These are phyloP conservation scores for Sugiyamaella marilandica DNA, from an alignment of 805 yeast genomes.

Conservation along the genomic window DNA sequence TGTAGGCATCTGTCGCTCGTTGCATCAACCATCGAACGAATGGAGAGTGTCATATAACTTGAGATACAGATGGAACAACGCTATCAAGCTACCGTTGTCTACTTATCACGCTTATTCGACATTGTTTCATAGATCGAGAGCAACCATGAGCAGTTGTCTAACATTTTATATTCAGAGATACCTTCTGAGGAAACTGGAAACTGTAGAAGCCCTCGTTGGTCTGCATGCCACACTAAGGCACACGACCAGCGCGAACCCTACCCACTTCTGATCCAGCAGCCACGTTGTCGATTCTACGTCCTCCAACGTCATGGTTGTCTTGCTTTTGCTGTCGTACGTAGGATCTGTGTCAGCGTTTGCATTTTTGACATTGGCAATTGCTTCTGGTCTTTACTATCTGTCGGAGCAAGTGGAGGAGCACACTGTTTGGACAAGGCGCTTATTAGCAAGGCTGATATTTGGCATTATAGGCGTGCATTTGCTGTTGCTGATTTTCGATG, in stretches of 20 bases:
- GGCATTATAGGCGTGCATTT: conserved; percentile 51
- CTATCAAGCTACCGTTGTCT: too few species aligned
- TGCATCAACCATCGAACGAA: too few species aligned
- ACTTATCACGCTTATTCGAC: too few species aligned
- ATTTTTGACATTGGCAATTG: conserved; percentile 48
- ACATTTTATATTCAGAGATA: too few species aligned
- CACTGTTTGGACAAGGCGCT: conserved; percentile 72
- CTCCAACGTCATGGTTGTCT: conserved; percentile 28
- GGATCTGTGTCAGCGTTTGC: conserved; percentile 62
- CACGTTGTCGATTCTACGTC: background rate
- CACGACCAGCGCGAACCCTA: background rate
- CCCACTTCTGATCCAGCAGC: background rate
- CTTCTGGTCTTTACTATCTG: conserved; percentile 86
- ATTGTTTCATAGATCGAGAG: too few species aligned
- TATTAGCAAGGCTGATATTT: conserved; percentile 60
- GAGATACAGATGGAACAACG: too few species aligned
- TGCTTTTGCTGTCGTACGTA: conserved; percentile 52
- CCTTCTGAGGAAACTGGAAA: too few species aligned
- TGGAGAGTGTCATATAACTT: too few species aligned
- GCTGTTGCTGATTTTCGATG: conserved; percentile 65
- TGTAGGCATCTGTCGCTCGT: too few species aligned
- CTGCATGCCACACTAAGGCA: background rate
- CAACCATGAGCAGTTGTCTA: too few species aligned
- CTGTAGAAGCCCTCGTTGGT: background rate
- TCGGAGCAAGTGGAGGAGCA: conserved; percentile 94